phyloP scores from a whole-genome alignment of 2,329 filamentous ascomycete genomes.

The Pleoardoris graminearum region DNA sequence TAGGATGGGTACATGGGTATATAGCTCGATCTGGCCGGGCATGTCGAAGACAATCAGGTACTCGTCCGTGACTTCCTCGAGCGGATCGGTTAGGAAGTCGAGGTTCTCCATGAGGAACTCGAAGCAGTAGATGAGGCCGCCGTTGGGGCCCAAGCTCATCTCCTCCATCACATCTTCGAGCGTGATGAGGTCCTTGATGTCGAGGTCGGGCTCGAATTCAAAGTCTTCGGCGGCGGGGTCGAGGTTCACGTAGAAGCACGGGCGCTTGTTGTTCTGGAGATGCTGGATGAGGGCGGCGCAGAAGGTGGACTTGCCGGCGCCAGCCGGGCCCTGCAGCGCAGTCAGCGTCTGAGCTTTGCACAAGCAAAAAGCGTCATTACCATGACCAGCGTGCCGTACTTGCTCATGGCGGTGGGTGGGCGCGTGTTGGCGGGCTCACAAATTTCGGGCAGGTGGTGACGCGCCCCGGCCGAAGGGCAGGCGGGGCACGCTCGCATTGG shows the following conservation, averaged over 20 bases:
- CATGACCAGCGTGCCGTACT: constrained; percentile 94
- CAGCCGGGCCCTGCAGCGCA: constrained; percentile 70
- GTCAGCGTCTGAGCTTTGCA: too few relatives aligned
- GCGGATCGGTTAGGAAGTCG: constrained; percentile 83
- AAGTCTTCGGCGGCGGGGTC: constrained; percentile 95
- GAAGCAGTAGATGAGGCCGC: constrained; percentile 93
- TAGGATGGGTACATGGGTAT: constrained; percentile 93
- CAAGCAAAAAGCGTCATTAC: too few relatives aligned
- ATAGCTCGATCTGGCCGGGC: constrained; percentile 98
- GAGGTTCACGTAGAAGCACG: constrained; percentile 96
- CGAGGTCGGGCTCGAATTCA: constrained; percentile 86
- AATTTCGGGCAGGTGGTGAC: constrained; percentile 2
- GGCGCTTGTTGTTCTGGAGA: constrained; percentile 86
- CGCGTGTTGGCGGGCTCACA: constrained; percentile 5
- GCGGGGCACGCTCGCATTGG: background rate
- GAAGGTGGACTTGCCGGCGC: constrained; percentile 96
- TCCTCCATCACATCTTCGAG: constrained; percentile 97
- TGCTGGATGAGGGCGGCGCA: constrained; percentile 92
- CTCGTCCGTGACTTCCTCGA: constrained; percentile 87
- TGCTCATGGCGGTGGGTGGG: constrained; percentile 67
- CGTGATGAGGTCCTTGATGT: constrained; percentile 93
- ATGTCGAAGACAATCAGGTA: constrained; percentile 98
- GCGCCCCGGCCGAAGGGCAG: background rate
- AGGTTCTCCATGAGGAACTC: constrained; percentile 94
- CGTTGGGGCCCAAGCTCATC: constrained; percentile 85